phyloP scores from a whole-genome alignment of 306 rosid genomes.

The Dryas alaskensis region DNA sequence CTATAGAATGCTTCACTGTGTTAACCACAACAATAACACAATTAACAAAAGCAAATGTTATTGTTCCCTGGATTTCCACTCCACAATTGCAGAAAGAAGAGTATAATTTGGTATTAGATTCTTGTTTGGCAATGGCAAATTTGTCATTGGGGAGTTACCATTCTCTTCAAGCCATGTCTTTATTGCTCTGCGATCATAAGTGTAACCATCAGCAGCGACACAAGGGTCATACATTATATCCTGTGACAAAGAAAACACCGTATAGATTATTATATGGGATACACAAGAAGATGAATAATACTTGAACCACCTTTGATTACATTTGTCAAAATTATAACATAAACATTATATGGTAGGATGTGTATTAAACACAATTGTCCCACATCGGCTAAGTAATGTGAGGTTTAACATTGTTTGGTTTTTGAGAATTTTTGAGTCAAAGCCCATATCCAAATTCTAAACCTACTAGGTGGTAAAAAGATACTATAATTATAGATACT shows the following conservation, averaged over 20 bases:
- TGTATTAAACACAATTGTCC: not conserved
- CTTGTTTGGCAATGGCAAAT: conserved; percentile 63
- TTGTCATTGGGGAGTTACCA: conserved; percentile 77
- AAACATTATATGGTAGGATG: not conserved
- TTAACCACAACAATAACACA: conserved; percentile 9
- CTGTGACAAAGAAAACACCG: conserved; percentile 38
- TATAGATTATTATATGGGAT: not conserved
- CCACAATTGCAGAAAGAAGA: conserved; percentile 85
- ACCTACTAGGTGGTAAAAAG: not conserved
- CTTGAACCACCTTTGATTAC: not conserved
- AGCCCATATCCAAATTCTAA: not conserved
- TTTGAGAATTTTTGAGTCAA: not conserved
- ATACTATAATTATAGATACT: not conserved
- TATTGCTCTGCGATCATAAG: conserved; percentile 74
- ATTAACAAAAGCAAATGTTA: conserved; percentile 3
- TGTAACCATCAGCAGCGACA: conserved; percentile 95
- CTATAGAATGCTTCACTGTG: not conserved
- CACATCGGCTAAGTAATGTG: not conserved
- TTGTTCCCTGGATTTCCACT: conserved; percentile 63
- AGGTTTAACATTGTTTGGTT: not conserved
- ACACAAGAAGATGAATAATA: not conserved
- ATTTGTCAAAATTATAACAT: not conserved
- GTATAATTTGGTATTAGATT: conserved; percentile 68
- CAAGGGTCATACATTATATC: conserved; percentile 91
- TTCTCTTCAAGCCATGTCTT: conserved; percentile 66